Evolutionary conservation across 2,329 filamentous ascomycete genomes (phyloP), one percentile per base, ranked within the genome.

Genomic region (Paracoccidioides lutzii): DNA sequence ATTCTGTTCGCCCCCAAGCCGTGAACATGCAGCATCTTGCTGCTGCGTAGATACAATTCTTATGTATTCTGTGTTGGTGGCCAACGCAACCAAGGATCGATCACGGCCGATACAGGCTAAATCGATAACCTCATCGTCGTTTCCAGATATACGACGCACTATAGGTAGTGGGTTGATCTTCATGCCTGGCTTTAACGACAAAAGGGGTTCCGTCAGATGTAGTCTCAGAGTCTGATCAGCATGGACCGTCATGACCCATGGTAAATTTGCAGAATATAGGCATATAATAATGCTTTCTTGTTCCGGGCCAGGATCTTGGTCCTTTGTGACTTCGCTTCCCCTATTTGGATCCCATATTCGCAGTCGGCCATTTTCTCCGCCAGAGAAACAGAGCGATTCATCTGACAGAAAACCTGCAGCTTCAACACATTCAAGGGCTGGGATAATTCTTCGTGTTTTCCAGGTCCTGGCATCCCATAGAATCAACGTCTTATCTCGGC

Each of bases 101-200:
- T 95, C 85, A 0, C 84, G 81, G 1, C 93, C 82, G 55, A 97
- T 77, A 65, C 93, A 96, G 35, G 85, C 87, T 38, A 98, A 75
- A 67, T 98, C 94, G 62, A 98, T 96, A 53, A 98, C 90, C 69
- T 98, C 93, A 68, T 98, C 94, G 69, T 97, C 90, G 5, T 93
- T 96, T 54, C 93, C 94, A 4, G 91, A 95, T 62, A 98, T 94
- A 46, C 89, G 82, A 62, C 87, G 82, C 46, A 87, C 78, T 0
- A 84, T 65, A 8, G 79, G 75, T 30, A 85, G 69, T n/a, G 80
- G 73, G n/a, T 74, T 69, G 73, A 87, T 66, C 71, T 75, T 64
- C 67, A 77, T 62, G 57, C 73, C 60, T 40, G 67, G 64, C 50
- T 67, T 67, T 56, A 67, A 69, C 43, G 62, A 59, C 28, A 64